Conservation (phyloP, 2,329 filamentous ascomycete species). For the Colletotrichum sp. region DNA sequence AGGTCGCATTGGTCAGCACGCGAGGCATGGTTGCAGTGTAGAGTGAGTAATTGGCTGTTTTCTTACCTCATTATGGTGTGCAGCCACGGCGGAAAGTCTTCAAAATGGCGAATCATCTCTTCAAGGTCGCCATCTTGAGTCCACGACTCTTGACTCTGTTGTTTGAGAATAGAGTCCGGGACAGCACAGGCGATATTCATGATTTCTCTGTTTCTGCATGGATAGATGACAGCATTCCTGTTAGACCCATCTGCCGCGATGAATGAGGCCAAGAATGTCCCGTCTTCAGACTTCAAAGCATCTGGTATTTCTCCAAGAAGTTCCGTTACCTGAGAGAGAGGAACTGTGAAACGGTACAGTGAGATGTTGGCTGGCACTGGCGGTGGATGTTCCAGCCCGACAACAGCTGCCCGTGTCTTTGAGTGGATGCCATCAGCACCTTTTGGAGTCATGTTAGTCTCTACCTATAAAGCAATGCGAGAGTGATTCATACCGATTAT, state of each 20-base stretch:
- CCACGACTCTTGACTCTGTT: neutral
- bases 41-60: neutral
- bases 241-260: neutral
- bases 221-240: neutral
- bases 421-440: neutral
- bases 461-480: neutral
- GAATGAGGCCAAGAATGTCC: neutral
- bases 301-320: neutral
- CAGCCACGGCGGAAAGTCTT: neutral
- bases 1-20: neutral
- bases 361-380: neutral
- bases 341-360: neutral
- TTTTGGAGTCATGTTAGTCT: neutral
- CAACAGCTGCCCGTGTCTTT: neutral
- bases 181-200: neutral
- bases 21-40: neutral
- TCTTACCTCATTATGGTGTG: neutral
- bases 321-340: neutral
- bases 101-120: neutral
- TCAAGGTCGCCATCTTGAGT: neutral
- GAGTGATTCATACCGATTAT: neutral
- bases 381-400: neutral
- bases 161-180: neutral
- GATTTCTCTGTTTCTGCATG: neutral
- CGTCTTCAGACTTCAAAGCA: neutral